Evolutionary conservation across 1,139 yeast species (phyloP), one percentile per base, ranked within the genome.

Genomic region (Hanseniaspora gamundiae): DNA sequence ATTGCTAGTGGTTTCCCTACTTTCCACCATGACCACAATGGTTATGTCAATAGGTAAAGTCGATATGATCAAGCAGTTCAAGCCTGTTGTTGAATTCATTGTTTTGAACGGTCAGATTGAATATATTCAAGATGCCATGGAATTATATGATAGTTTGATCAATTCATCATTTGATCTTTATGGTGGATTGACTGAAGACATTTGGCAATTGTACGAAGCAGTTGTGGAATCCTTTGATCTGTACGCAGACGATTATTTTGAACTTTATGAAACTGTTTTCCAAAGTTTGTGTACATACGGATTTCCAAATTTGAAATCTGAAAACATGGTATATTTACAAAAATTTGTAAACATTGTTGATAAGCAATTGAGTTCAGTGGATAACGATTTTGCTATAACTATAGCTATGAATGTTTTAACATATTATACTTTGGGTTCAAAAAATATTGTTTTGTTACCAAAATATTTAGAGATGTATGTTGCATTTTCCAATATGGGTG

Each of bases 21-120:
- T 91, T 51, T 87, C 82, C 59, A 88, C 97, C 2, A 77, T 91
- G 75, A 78, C 87, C 33, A 86, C 95, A 0, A 81, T 91, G 55
- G 71, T 86, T 33, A 68, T 86, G 57, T 81, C 94, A 8, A 79
- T 91, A 70, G 91, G 83, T 52, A 82, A 80, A 57, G 81, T 91
- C 2, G 69, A 73, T 20, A 68, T 93, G 45, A 94, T 86, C 52
- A 76, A 74, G 45, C 77, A 78, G 5, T 76, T 86, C 49, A 60
- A 76, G 21, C 95, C 96, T 2, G 82, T 80, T 33, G 73, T 87
- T 45, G 73, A 73, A 47, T 77, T 72, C 54, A 81, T 85, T 3
- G 70, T 91, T 43, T 66, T 67, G 27, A 73, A 80, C 53, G 75
- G 77, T 27, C 71, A 87, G 58, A 78, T 81, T 46, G 86, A 85